Evolutionary conservation across 2,329 filamentous ascomycete species (phyloP), one percentile per base, ranked within the genome.

Genomic region (Pseudopyricularia javanii): DNA sequence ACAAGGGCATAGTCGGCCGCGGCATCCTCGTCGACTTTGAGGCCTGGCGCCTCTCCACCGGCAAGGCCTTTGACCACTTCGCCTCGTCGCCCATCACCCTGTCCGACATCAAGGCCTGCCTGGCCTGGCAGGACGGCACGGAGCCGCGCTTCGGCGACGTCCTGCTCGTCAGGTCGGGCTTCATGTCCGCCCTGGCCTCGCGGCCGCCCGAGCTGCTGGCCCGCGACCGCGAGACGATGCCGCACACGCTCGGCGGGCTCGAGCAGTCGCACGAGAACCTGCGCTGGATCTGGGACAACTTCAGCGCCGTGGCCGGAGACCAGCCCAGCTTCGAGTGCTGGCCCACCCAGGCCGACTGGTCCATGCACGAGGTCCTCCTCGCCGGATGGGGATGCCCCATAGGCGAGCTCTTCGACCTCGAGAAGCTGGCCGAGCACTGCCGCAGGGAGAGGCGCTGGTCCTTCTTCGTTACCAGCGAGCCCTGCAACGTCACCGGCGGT

Each of bases 261-360:
- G 69, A 76, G 50, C 72, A 73, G 0, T 71, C 70, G 2, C 66
- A 72, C 15, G 69, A 68, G 5, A 73, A 71, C 7, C 66, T 79
- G 14, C 68, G 70, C 35, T 83, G 79, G 78, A 65, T 82, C 17
- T 82, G 78, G 77, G 73, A 80, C 52, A 65, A 69, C 14, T 80
- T 83, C 57, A 66, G 76, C 0, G 79, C 79, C 1, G 71, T 81
- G 0, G 79, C 73, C 0, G 76, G 78, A 2, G 79, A 83, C 54
- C 70, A 72, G 49, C 74, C 78, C 9, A 70, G 68, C 7, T 76
- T 75, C 54, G 75, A 78, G 59, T 68, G 68, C 4, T 71, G 67
- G 45, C 65, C 68, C 22, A 55, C 61, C 55, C 52, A 62, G 56
- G 43, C 67, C 63, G 56, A 56, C 52, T 58, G 55, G 11, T 53